Percentiles rank a stretch among this genome's conserved stretches.
phyloP scores from a whole-genome alignment of 2,329 filamentous ascomycete species.

The Balansia obtecta region DNA sequence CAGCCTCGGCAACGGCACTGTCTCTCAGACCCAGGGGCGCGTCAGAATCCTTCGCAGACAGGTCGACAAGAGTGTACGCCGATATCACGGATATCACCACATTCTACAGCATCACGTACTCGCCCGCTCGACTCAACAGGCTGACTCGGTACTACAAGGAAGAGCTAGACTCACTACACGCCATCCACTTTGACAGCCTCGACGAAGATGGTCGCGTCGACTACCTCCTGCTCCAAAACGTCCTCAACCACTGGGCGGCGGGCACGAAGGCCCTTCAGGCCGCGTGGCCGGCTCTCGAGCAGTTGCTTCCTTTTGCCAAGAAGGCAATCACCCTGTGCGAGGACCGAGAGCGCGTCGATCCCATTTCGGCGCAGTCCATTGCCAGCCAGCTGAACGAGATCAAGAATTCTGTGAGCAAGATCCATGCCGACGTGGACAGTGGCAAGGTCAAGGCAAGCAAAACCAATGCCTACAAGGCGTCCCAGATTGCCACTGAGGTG shows the following conservation, averaged over 20 bases:
- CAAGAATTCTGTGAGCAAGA: conserved; percentile 18
- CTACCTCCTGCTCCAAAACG: conserved; percentile 36
- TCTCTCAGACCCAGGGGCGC: conserved; percentile 4
- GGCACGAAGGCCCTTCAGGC: conserved; percentile 27
- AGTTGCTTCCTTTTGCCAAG: conserved; percentile 31
- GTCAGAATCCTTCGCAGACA: conserved; percentile 25
- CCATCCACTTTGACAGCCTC: conserved; percentile 15
- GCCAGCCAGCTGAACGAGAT: conserved; percentile 29
- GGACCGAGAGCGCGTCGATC: conserved; percentile 30
- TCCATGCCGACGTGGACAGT: conserved; percentile 21
- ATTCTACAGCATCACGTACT: conserved; percentile 37
- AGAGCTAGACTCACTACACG: conserved; percentile 23
- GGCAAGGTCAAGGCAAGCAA: conserved; percentile 24
- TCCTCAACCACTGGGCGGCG: conserved; percentile 22
- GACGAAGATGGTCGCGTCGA: conserved; percentile 34
- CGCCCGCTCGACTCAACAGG: conserved; percentile 24
- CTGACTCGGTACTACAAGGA: conserved; percentile 28
- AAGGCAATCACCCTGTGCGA: conserved; percentile 33
- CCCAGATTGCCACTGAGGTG: conserved; percentile 28
- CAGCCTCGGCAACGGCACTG: conserved; percentile 9
- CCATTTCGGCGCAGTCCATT: conserved; percentile 28
- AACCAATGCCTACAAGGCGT: conserved; percentile 33
- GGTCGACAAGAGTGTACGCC: conserved; percentile 28
- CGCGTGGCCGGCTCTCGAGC: conserved; percentile 23
- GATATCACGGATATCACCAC: conserved; percentile 34